Base-by-base conservation (phyloP, 1,284 basidiomycete species). In the Cryptococcus neoformans region DNA sequence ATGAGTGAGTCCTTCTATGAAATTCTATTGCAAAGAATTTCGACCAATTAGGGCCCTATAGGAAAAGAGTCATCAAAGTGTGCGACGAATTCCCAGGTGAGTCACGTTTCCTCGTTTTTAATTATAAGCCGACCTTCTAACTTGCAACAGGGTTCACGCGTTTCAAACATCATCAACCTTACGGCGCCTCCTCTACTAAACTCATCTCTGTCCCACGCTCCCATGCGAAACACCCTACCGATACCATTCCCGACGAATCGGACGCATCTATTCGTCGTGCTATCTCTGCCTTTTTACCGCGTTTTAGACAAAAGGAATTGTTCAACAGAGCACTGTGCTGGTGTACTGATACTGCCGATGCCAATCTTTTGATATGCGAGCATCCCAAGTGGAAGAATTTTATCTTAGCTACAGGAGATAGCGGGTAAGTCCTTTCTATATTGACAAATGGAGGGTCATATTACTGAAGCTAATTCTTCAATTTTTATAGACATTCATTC, bases 391-490 rank as follows among this genome's bases (percentile, higher is more conserved):
- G 66, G 64, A 62, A 64, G 35, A 61, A 62, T 17, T 57, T 75
- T 4, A 63, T 64, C 34, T 51, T 75, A 9, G 72, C 72, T 4
- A 68, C 70, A 9, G 72, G 73, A 6, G 71, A 75, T 53, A 59
- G 57, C 47, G 58, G 66, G 8, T 69, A 73, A 44, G 62, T 68
- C 0, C 74, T 75, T 62, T 67, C 73, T 58, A 76, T 78, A 51
- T 61, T 81, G 0, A 79, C 80, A 1, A 68, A 67, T 36, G 67
- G 80, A 11, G 80, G 79, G 21, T 21, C 21, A 21, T 36, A 16
- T 4, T 41, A 45, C 16, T 21, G 12, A 42, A 57, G 21, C 21
- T 21, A 21, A 21, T 21, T 21, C 21, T 21, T 21, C 21, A 21
- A 21, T 21, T 21, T 21, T 21, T 21, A 21, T 21, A 21, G 66